Conservation (phyloP, 1,284 basidiomycete species). For the Bothia castanella region DNA sequence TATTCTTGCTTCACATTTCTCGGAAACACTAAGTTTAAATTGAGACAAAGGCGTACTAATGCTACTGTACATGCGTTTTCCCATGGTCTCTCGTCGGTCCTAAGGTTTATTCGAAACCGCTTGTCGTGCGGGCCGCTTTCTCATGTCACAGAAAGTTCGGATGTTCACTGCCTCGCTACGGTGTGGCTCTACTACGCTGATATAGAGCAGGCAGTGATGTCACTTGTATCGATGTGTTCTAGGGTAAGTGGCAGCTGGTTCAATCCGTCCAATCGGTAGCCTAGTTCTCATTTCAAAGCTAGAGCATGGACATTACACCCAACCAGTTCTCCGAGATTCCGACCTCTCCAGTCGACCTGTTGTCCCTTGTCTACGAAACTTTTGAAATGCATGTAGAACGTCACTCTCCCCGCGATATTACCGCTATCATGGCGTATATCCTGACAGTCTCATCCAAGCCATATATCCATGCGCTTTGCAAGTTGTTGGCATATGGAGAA, state of each 20-base stretch:
- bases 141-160: slow-evolving; percentile 16
- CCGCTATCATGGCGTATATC: slow-evolving; percentile 58
- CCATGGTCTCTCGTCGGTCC: slow-evolving; percentile 55
- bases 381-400: slow-evolving; percentile 50
- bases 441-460: slow-evolving; percentile 57
- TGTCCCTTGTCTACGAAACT: slow-evolving; percentile 54
- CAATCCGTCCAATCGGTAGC: not conserved
- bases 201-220: slow-evolving; percentile 47
- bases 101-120: slow-evolving; percentile 47
- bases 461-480: slow-evolving; percentile 54
- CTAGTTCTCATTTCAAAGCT: slow-evolving; percentile 5
- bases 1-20: not conserved
- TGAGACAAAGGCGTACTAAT: slow-evolving; percentile 41
- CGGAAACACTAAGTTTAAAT: slow-evolving; percentile 7
- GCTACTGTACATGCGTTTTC: slow-evolving; percentile 62
- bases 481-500: slow-evolving; percentile 53
- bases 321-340: slow-evolving; percentile 42
- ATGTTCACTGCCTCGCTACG: slow-evolving; percentile 37
- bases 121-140: slow-evolving; percentile 40
- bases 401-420: slow-evolving; percentile 43
- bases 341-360: slow-evolving; percentile 43
- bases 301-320: slow-evolving; percentile 43
- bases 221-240: slow-evolving; percentile 51
- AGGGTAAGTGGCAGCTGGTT: slow-evolving; percentile 42
- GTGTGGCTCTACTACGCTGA: slow-evolving; percentile 53